Percentiles rank a stretch among this genome's conserved stretches.
These are phyloP conservation scores for Ajuga reptans DNA, from an alignment of 305 asterid species.

Conservation along the genomic window DNA sequence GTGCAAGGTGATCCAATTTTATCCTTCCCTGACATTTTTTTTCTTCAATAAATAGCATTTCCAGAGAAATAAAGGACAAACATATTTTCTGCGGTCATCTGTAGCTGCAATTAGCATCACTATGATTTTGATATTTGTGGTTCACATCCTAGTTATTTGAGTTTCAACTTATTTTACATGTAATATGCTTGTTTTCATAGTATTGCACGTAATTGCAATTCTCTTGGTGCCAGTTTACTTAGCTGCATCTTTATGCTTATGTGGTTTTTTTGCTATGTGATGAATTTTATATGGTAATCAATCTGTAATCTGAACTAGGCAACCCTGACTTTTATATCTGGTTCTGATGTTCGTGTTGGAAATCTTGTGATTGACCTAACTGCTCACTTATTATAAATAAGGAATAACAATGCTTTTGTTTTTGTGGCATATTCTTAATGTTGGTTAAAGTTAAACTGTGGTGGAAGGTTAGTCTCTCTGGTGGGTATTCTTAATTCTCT, in stretches of 20 bases:
- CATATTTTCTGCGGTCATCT: constrained; percentile 1
- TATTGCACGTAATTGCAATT: background rate
- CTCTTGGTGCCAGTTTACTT: background rate
- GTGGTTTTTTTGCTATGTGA: background rate
- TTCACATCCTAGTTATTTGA: constrained; percentile 3
- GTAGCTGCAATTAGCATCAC: constrained; percentile 4
- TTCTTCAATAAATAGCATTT: constrained; percentile 6
- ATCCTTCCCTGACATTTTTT: background rate
- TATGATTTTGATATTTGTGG: constrained; percentile 2
- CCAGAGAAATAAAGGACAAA: background rate
- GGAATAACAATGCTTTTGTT: background rate
- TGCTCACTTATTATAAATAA: background rate
- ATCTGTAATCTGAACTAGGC: background rate
- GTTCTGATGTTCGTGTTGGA: background rate
- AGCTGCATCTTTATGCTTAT: background rate
- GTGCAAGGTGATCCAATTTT: constrained; percentile 62
- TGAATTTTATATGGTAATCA: constrained; percentile 3
- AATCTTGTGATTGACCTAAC: constrained; percentile 1
- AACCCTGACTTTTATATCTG: background rate
- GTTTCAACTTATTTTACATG: background rate
- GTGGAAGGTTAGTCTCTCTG: background rate
- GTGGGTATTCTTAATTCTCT: no score
- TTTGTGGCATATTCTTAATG: background rate
- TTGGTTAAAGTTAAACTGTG: background rate
- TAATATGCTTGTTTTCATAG: background rate